Conservation (phyloP, 140 eudicot species). For the Oenanthe javanica region DNA sequence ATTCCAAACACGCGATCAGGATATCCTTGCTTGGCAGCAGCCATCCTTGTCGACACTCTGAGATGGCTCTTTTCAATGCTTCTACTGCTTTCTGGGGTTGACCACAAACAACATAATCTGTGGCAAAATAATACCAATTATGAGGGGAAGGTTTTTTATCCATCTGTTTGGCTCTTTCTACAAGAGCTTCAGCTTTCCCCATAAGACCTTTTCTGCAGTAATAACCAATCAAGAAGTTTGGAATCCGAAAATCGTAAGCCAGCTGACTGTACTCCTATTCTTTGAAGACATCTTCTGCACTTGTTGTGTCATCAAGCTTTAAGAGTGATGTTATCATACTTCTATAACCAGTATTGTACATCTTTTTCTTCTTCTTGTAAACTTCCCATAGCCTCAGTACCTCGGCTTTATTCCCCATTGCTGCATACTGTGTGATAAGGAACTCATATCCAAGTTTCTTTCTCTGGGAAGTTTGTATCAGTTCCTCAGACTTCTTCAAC, state of each 20-base stretch:
- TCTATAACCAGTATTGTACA: constrained; percentile 40
- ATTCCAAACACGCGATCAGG: constrained; percentile 29
- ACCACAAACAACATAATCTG: constrained; percentile 28
- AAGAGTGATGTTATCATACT: constrained; percentile 23
- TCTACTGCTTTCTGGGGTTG: constrained; percentile 44
- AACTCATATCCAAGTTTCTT: constrained; percentile 21
- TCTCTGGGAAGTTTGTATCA: constrained; percentile 11
- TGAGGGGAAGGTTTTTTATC: constrained; percentile 30
- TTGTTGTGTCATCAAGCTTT: constrained; percentile 43
- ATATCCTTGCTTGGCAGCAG: constrained; percentile 23
- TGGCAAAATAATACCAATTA: constrained; percentile 45
- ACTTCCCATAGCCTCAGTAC: constrained; percentile 47
- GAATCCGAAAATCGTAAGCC: constrained; percentile 44
- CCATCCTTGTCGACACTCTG: constrained; percentile 23
- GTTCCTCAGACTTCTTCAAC: constrained; percentile 37
- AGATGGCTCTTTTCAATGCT: constrained; percentile 39
- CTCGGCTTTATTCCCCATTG: constrained; percentile 37
- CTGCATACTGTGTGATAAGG: constrained; percentile 20
- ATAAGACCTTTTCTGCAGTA: constrained; percentile 34
- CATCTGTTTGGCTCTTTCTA: constrained; percentile 23
- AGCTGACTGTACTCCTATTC: constrained; percentile 51
- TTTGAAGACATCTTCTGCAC: constrained; percentile 40
- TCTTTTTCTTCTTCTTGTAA: constrained; percentile 25
- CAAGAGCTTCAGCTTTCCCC: constrained; percentile 51
- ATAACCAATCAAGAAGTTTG: constrained; percentile 35